Conservation (phyloP, 495 filamentous ascomycete genomes). For the Mytilinidion resinicola region DNA sequence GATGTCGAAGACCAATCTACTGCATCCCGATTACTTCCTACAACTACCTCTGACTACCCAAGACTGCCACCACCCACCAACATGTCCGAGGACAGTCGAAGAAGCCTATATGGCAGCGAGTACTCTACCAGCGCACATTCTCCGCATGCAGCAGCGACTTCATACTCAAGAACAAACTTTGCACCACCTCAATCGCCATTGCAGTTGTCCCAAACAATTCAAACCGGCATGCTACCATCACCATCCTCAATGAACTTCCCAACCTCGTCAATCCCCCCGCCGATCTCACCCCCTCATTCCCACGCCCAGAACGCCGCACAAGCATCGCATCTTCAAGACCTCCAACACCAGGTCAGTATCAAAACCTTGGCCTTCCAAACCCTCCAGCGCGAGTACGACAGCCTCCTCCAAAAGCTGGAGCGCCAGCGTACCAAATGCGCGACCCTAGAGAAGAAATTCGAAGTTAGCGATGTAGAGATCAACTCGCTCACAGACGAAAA, state of each 20-base stretch:
- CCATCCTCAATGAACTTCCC: slow-evolving; percentile 26
- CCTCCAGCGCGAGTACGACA: slow-evolving; percentile 43
- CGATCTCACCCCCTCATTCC: slow-evolving; percentile 27
- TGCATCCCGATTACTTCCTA: slow-evolving; percentile 7
- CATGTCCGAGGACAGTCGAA: slow-evolving; percentile 13
- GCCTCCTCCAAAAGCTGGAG: slow-evolving; percentile 41
- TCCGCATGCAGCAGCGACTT: slow-evolving; percentile 20
- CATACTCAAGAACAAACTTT: slow-evolving; percentile 21
- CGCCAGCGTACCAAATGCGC: slow-evolving; percentile 40
- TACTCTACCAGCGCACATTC: slow-evolving; percentile 10
- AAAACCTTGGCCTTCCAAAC: slow-evolving; percentile 45
- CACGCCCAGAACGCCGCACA: slow-evolving; percentile 33
- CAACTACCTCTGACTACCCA: slow-evolving; percentile 8
- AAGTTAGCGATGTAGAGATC: slow-evolving; percentile 43
- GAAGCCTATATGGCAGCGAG: slow-evolving; percentile 17
- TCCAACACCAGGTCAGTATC: slow-evolving; percentile 46
- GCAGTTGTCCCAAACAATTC: slow-evolving; percentile 22
- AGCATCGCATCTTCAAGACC: slow-evolving; percentile 39
- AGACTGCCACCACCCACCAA: slow-evolving; percentile 5
- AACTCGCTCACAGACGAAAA: slow-evolving; percentile 43
- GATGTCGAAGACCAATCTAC: slow-evolving; percentile 20
- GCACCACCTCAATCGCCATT: slow-evolving; percentile 23
- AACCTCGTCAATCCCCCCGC: slow-evolving; percentile 15
- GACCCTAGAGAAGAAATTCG: slow-evolving; percentile 44
- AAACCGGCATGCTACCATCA: slow-evolving; percentile 20